These are phyloP conservation scores for Paecilomyces dactylethromorphus DNA, from an alignment of 2,329 filamentous ascomycete genomes.

Conservation along the genomic window DNA sequence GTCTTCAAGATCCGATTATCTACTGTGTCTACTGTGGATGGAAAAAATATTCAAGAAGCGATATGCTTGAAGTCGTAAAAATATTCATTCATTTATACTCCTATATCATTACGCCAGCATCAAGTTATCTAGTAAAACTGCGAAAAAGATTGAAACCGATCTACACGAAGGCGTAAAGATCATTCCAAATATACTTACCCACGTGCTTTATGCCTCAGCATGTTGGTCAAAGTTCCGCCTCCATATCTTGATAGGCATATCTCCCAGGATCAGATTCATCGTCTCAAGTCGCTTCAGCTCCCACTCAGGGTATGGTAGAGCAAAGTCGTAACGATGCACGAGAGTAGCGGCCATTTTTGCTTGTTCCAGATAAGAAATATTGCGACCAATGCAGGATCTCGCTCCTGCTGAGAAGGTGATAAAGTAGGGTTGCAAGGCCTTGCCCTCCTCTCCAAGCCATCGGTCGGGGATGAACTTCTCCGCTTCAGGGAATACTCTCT, in stretches of 20 bases:
- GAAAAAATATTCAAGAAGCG: neutral
- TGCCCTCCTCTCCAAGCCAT: slow-evolving; percentile 32
- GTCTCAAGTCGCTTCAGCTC: slow-evolving; percentile 14
- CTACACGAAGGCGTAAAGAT: neutral
- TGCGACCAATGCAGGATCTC: slow-evolving; percentile 31
- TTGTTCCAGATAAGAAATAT: slow-evolving; percentile 40
- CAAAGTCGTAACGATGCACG: slow-evolving; percentile 39
- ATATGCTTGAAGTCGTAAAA: neutral
- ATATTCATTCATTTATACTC: neutral
- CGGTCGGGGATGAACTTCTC: slow-evolving; percentile 31
- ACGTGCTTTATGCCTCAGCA: neutral
- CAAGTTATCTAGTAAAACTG: neutral
- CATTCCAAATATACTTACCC: neutral
- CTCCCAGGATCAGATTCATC: slow-evolving; percentile 8
- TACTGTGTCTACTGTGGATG: too few species aligned
- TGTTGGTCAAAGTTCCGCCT: neutral
- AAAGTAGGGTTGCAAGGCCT: slow-evolving; percentile 29
- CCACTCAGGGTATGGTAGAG: slow-evolving; percentile 22
- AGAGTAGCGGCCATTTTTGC: slow-evolving; percentile 38
- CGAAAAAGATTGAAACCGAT: neutral
- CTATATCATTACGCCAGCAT: neutral
- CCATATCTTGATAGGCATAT: slow-evolving; percentile 5
- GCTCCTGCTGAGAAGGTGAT: slow-evolving; percentile 32
- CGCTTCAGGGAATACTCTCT: slow-evolving; percentile 25
- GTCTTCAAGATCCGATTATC: too few species aligned